Conservation (phyloP, 2,329 filamentous ascomycete genomes). For the Verticillium isaacii region DNA sequence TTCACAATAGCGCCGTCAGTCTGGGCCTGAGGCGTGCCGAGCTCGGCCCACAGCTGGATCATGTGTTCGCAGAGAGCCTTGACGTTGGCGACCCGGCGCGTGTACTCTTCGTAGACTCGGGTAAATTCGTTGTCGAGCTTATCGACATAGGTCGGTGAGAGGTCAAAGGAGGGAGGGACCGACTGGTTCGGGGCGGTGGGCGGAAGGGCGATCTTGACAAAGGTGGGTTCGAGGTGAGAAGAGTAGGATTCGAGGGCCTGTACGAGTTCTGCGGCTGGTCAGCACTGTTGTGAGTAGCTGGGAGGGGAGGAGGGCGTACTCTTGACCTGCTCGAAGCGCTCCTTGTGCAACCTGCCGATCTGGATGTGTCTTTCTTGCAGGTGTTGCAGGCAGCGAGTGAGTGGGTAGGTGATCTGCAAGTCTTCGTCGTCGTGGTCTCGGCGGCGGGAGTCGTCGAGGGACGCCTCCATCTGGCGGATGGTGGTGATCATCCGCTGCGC, state of each 20-base stretch:
- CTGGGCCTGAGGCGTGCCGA: conserved; percentile 90
- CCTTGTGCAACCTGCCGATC: conserved; percentile 76
- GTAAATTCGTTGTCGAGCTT: conserved; percentile 88
- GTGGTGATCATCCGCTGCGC: conserved; percentile 77
- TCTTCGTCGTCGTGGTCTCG: conserved; percentile 63
- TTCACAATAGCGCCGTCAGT: conserved; percentile 85
- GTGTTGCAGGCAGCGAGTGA: conserved; percentile 71
- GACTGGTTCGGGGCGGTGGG: conserved; percentile 73
- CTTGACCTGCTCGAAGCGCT: conserved; percentile 92
- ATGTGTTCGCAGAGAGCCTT: conserved; percentile 75
- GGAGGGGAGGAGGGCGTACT: conserved; percentile 50
- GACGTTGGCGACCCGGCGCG: conserved; percentile 71
- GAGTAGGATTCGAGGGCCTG: conserved; percentile 94
- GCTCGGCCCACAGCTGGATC: conserved; percentile 91
- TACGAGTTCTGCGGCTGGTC: conserved; percentile 65
- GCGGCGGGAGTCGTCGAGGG: conserved; percentile 72
- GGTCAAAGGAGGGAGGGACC: conserved; percentile 78
- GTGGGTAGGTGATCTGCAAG: conserved; percentile 74
- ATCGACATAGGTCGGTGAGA: conserved; percentile 85
- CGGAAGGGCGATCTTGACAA: conserved; percentile 79
- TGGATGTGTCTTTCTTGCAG: conserved; percentile 84
- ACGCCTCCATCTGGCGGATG: conserved; percentile 91
- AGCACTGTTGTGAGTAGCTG: conserved; percentile 1
- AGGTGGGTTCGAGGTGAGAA: conserved; percentile 86
- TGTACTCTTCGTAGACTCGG: conserved; percentile 94